A percentile compares a stretch with the other conserved stretches of the same genome.
Conservation (phyloP, 2,329 filamentous ascomycete genomes). For the Niveomyces coronatus region DNA sequence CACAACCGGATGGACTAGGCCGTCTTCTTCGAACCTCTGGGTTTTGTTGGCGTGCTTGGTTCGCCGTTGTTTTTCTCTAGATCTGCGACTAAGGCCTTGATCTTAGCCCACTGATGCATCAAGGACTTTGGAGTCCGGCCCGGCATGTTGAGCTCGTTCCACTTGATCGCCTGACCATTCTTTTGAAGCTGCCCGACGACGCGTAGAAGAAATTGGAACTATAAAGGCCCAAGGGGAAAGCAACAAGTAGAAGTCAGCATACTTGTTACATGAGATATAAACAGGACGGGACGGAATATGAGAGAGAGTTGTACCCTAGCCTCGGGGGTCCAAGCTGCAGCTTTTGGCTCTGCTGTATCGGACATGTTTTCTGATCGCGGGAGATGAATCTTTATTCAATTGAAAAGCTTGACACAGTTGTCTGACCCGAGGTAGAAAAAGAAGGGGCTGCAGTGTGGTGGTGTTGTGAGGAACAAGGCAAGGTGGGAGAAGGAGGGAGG, state of each 20-base stretch:
- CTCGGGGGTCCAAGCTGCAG: slow-evolving; percentile 6
- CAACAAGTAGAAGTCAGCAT: too few species aligned
- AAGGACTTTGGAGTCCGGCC: slow-evolving; percentile 16
- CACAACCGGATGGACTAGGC: too few species aligned
- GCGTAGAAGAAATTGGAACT: slow-evolving; percentile 13
- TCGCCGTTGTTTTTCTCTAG: slow-evolving; percentile 14
- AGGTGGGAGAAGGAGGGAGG: too few species aligned
- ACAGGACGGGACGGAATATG: too few species aligned
- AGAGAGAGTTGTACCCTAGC: background rate
- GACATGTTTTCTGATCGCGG: too few species aligned
- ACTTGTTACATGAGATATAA: too few species aligned
- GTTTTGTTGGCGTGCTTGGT: slow-evolving; percentile 4
- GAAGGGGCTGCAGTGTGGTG: too few species aligned
- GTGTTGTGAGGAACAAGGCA: too few species aligned
- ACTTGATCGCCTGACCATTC: slow-evolving; percentile 11
- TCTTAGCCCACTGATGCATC: slow-evolving; percentile 13
- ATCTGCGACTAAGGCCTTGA: slow-evolving; percentile 14
- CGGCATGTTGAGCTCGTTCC: slow-evolving; percentile 13
- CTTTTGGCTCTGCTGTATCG: background rate
- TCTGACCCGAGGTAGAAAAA: too few species aligned
- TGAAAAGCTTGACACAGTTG: background rate
- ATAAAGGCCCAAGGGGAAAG: too few species aligned
- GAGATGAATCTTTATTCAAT: too few species aligned
- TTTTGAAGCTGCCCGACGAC: slow-evolving; percentile 9
- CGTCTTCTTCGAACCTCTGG: slow-evolving; percentile 6